A percentile compares a stretch with the other conserved stretches of the same genome.
Evolutionary conservation across 2,329 filamentous ascomycete species (phyloP).

Genomic region (Cercospora sp.): DNA sequence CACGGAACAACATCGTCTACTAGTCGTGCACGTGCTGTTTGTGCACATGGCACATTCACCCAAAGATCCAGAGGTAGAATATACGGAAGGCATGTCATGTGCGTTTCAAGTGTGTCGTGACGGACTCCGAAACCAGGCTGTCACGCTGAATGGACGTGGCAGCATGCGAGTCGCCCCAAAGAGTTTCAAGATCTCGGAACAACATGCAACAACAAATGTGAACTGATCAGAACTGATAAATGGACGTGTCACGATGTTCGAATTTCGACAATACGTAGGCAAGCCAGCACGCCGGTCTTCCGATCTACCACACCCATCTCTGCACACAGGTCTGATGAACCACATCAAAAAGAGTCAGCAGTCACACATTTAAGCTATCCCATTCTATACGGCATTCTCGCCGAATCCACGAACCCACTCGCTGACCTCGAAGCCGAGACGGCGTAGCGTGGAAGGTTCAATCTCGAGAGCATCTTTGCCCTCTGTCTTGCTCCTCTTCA

Average conservation of each 20-base stretch:
- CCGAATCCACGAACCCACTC: slow-evolving; percentile 65
- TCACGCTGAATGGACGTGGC: slow-evolving; percentile 1
- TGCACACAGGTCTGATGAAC: not conserved
- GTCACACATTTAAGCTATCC: not conserved
- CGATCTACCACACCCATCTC: not conserved
- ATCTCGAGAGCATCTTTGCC: slow-evolving; percentile 36
- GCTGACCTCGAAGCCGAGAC: slow-evolving; percentile 82
- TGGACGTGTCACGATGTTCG: not conserved
- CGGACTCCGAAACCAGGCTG: slow-evolving; percentile 1
- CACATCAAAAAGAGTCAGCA: not conserved
- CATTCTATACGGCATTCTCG: slow-evolving; percentile 15
- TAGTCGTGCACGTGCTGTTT: not conserved
- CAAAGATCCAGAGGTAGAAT: not conserved
- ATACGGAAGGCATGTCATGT: not conserved
- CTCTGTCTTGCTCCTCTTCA: slow-evolving; percentile 43
- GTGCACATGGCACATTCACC: not conserved
- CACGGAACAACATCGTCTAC: not conserved
- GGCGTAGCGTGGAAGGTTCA: slow-evolving; percentile 59
- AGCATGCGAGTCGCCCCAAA: not conserved
- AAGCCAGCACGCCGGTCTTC: not conserved
- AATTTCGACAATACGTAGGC: slow-evolving; percentile 1
- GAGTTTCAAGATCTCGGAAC: not conserved
- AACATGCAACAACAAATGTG: not conserved
- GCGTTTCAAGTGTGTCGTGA: not conserved
- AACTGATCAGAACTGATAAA: not conserved